phyloP scores from a whole-genome alignment of 305 asterid genomes.

The Fraxinus albicans region DNA sequence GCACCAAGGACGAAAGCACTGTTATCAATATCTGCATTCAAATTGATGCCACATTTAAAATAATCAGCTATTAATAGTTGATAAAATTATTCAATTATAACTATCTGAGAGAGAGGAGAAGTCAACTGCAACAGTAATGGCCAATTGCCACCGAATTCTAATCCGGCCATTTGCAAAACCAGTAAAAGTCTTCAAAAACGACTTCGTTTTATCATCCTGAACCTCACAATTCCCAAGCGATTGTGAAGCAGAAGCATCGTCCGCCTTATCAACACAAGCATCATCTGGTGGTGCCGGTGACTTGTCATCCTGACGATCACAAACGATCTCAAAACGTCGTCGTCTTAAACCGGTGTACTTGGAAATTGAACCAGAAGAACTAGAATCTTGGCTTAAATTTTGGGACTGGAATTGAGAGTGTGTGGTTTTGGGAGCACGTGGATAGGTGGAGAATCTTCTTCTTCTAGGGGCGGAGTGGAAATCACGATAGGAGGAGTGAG shows the following conservation, averaged over 20 bases:
- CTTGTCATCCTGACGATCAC: slow-evolving; percentile 30
- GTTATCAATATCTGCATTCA: slow-evolving; percentile 54
- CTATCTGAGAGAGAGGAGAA: slow-evolving; percentile 12
- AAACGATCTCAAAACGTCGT: slow-evolving; percentile 34
- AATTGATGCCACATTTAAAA: slow-evolving; percentile 18
- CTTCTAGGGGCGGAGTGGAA: slow-evolving; percentile 45
- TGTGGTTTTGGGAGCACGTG: slow-evolving; percentile 17
- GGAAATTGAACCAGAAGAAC: slow-evolving; percentile 21
- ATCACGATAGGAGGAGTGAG: slow-evolving; percentile 38
- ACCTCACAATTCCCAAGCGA: slow-evolving; percentile 28
- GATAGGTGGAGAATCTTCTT: slow-evolving; percentile 57
- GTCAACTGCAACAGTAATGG: slow-evolving; percentile 49
- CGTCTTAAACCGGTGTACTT: slow-evolving; percentile 25
- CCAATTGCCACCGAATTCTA: slow-evolving; percentile 46
- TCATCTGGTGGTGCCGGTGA: slow-evolving; percentile 38
- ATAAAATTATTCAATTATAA: not conserved
- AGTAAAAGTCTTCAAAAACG: slow-evolving; percentile 27
- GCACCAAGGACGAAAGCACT: slow-evolving; percentile 48
- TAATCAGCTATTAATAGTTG: not conserved
- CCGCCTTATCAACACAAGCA: slow-evolving; percentile 21
- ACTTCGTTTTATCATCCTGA: slow-evolving; percentile 25
- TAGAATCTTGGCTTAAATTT: slow-evolving; percentile 10
- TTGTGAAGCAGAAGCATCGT: slow-evolving; percentile 24
- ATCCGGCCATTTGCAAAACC: slow-evolving; percentile 37
- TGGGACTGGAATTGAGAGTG: slow-evolving; percentile 23